Base-by-base conservation (phyloP, 208 protist species). In the Trichomonas vaginalis region DNA sequence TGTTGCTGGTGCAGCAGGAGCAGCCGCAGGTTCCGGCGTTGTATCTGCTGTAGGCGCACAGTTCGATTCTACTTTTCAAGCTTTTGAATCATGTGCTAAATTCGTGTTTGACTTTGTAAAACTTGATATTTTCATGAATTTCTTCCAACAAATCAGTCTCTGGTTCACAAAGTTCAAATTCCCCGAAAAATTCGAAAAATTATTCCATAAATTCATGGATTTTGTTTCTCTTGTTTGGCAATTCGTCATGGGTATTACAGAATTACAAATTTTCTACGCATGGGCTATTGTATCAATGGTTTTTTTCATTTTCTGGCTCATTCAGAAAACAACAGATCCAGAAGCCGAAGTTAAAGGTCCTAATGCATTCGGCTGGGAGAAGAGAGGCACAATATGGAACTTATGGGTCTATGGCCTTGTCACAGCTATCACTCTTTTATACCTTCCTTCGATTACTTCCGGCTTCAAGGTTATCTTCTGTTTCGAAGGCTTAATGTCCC, bases 91-190 rank as follows among this genome's bases (percentile, higher is more conserved):
- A 2, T 23, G 40, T 14, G 42, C 10, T 39, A 48, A 92, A 48
- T 42, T 51, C n/a, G 86, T 45, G 48, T 92, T 92, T 27, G 86
- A 92, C 45, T 92, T 92, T 51, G 56, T 92, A 15, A 92, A 92
- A 92, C 45, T 92, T 27, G 86, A 92, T 92, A 42, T 92, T 51
- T 92, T 92, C 45, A 92, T 45, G 46, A 92, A 92, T 45, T 92
- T 92, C 45, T 92, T 92, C 86, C 86, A 92, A 32, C 86, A 92
- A 39, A 92, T 92, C 32, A 45, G 86, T 17, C 86, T 92, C 51
- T 92, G 86, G 86, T 39, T 92, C 4, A 92, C 42, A 35, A 92
- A 51, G 2, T n/a, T 92, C 14, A 45, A 45, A 51, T 92, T 92
- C 35, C 86, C 86, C 32, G 40, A 92, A 56, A n/a, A 39, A 51